Conservation (phyloP, 371 early-diverging fungal genomes). For the Mortierella sp. region DNA sequence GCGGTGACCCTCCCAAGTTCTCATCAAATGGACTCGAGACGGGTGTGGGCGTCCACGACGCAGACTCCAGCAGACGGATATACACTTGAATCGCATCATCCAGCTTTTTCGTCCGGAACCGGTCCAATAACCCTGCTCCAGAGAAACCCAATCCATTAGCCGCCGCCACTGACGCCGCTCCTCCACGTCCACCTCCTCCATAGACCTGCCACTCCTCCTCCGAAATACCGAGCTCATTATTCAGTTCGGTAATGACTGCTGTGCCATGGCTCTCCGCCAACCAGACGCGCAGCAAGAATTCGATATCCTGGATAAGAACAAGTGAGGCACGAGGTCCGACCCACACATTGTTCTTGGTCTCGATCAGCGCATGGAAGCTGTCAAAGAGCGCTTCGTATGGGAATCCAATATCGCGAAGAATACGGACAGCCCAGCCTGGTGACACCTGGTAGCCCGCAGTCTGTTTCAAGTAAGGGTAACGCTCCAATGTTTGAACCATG, state of each 20-base stretch:
- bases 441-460: slow-evolving; percentile 29
- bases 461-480: slow-evolving; percentile 49
- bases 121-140: slow-evolving; percentile 30
- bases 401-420: slow-evolving; percentile 53
- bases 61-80: slow-evolving; percentile 47
- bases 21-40: slow-evolving; percentile 43
- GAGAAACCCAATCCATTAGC: slow-evolving; percentile 19
- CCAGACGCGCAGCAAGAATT: slow-evolving; percentile 52
- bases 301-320: slow-evolving; percentile 56
- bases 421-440: slow-evolving; percentile 53
- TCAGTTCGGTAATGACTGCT: slow-evolving; percentile 35
- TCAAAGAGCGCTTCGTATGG: slow-evolving; percentile 56
- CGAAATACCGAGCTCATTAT: slow-evolving; percentile 33
- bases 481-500: slow-evolving; percentile 52
- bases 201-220: slow-evolving; percentile 36
- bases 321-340: slow-evolving; percentile 48
- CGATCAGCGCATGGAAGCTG: slow-evolving; percentile 51
- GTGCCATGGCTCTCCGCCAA: slow-evolving; percentile 43
- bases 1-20: slow-evolving; percentile 40
- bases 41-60: slow-evolving; percentile 53
- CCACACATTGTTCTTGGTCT: slow-evolving; percentile 55
- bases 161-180: slow-evolving; percentile 11
- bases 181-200: slow-evolving; percentile 29
- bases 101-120: slow-evolving; percentile 39
- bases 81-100: slow-evolving; percentile 49